phyloP scores from a whole-genome alignment of 192 early-diverging fungal genomes.

The Coemansia sp. region DNA sequence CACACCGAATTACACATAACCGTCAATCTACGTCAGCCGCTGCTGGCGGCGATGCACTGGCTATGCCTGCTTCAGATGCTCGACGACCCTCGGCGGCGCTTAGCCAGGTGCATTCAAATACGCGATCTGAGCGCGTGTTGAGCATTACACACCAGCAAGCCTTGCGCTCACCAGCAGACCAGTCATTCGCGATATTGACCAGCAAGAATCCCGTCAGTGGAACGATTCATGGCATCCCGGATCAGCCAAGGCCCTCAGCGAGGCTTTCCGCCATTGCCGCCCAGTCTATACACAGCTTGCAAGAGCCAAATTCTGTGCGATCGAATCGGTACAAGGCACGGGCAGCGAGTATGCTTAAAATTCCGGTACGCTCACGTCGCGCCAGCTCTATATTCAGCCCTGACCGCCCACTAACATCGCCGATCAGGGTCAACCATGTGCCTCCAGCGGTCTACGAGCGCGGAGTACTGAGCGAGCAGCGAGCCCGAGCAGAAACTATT shows the following conservation, averaged over 20 bases:
- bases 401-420: conserved; percentile 17
- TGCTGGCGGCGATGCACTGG: background rate
- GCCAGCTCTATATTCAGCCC: background rate
- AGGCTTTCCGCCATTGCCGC: background rate
- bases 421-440: conserved; percentile 8
- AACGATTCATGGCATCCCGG: background rate
- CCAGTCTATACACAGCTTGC: background rate
- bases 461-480: conserved; percentile 2
- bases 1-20: conserved; percentile 8
- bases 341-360: conserved; percentile 9
- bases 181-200: background rate
- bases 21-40: background rate
- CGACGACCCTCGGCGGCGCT: background rate
- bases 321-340: background rate
- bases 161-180: background rate
- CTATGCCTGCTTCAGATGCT: background rate
- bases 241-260: background rate
- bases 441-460: conserved; percentile 4
- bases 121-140: background rate
- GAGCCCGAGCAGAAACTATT: conserved; percentile 29
- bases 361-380: conserved; percentile 5
- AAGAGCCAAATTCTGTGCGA: background rate
- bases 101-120: background rate
- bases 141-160: background rate
- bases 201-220: background rate